These are phyloP conservation scores for Dichomitus squalens DNA, from an alignment of 1,284 basidiomycete species.

Conservation along the genomic window DNA sequence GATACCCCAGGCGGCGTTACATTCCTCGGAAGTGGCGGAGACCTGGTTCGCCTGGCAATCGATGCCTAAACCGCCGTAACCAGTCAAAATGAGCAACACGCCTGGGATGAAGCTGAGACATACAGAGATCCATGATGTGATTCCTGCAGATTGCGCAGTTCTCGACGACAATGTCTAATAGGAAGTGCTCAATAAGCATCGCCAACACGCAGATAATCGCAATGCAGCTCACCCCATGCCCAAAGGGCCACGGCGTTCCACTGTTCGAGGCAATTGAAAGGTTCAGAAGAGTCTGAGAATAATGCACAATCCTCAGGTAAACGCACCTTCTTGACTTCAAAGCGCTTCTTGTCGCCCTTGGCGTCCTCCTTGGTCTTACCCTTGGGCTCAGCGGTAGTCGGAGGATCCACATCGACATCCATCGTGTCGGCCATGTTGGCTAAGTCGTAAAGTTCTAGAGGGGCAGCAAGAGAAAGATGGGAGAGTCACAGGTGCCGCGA, in stretches of 20 bases:
- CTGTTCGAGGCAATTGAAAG: slow-evolving; percentile 44
- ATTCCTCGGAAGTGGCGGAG: slow-evolving; percentile 94
- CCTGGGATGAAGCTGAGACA: slow-evolving; percentile 32
- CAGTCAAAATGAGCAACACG: not conserved
- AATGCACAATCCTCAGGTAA: slow-evolving; percentile 1
- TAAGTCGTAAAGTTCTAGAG: not conserved
- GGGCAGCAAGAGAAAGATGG: not conserved
- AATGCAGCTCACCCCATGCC: slow-evolving; percentile 82
- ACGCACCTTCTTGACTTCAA: slow-evolving; percentile 94
- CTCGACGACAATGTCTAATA: slow-evolving; percentile 90
- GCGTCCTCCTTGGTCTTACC: slow-evolving; percentile 54
- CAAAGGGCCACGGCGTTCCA: slow-evolving; percentile 97
- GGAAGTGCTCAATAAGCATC: slow-evolving; percentile 16
- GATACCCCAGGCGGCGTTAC: slow-evolving; percentile 98
- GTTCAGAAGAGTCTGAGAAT: slow-evolving; percentile 3
- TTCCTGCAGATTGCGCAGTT: slow-evolving; percentile 97
- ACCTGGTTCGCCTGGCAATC: slow-evolving; percentile 99
- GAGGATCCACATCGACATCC: slow-evolving; percentile 83
- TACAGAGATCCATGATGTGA: slow-evolving; percentile 99
- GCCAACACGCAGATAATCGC: not conserved
- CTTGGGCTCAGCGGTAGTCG: slow-evolving; percentile 44
- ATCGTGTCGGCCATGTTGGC: slow-evolving; percentile 65
- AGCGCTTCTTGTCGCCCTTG: slow-evolving; percentile 73
- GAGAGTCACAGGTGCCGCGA: slow-evolving; percentile 9
- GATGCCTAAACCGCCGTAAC: slow-evolving; percentile 68